Base-by-base conservation (phyloP, 2,329 filamentous ascomycete species). In the Neonectria punicea region DNA sequence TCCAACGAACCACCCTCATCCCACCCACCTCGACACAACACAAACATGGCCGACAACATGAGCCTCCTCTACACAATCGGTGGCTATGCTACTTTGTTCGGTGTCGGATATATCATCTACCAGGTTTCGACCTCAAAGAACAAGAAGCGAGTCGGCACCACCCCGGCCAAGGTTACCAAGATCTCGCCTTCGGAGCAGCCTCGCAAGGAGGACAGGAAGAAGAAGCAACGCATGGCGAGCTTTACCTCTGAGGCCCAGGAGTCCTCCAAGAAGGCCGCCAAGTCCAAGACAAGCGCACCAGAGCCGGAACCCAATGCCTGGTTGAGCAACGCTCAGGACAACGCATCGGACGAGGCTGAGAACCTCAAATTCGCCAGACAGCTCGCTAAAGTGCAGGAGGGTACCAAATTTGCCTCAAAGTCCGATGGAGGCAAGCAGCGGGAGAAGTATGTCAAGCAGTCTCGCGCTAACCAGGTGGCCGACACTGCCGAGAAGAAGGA, bases 341-440 rank as follows among this genome's bases (percentile, higher is more conserved):
- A 83, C 53, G 83, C 83, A 63, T 79, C 81, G 7, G 85, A 91
- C 63, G 87, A 87, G 49, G 83, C 89, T 61, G 89, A 90, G 75
- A 91, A 92, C 77, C 87, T 86, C 73, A 92, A 94, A 70, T 95
- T 96, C 78, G 93, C 93, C 34, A 87, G 87, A 73, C 90, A 92
- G 77, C 85, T 96, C 70, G 83, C 88, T 62, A 90, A 87, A 73
- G 86, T 90, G 55, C 91, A 93, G 81, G 85, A 92, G 69, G 93
- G 93, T 63, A 87, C 86, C 67, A 87, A 87, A 74, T 86, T 88
- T 72, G 82, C 79, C 65, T 78, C 80, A 73, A 85, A 86, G 77
- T 76, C 85, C 72, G 82, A 86, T 70, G 80, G 84, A 63, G 83
- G 85, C 14, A 90, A 90, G 80, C 91, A 90, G 79, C 86, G 88